These are phyloP conservation scores for Xylaria sp. DNA, from an alignment of 2,329 filamentous ascomycete genomes.

Conservation along the genomic window DNA sequence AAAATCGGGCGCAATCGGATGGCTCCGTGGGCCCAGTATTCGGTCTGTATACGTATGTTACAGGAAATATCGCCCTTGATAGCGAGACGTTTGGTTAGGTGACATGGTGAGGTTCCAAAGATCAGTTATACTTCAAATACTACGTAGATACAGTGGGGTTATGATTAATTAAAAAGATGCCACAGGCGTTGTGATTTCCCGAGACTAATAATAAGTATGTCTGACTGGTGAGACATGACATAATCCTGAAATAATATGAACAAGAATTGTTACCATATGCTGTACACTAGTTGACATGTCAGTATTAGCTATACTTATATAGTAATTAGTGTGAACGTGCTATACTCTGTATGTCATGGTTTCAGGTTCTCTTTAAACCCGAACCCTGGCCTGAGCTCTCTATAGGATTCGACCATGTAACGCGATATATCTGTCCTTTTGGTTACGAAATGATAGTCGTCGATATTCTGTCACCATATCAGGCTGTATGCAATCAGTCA, in stretches of 20 bases:
- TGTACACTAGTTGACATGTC: no score
- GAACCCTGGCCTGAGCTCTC: background rate
- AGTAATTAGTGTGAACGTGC: no score
- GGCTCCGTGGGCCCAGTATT: background rate
- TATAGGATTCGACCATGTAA: background rate
- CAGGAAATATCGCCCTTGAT: background rate
- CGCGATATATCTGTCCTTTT: background rate
- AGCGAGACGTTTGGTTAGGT: background rate
- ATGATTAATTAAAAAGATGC: background rate
- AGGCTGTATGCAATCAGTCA: conserved; percentile 22
- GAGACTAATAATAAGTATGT: background rate
- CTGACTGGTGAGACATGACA: conserved; percentile 1
- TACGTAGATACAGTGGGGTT: background rate
- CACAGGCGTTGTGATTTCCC: background rate
- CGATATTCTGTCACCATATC: conserved; percentile 14
- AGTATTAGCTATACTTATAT: no score
- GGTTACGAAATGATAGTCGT: conserved; percentile 15
- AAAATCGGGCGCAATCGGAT: conserved; percentile 19
- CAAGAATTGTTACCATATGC: background rate
- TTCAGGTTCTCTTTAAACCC: background rate
- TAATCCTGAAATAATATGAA: background rate
- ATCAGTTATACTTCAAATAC: background rate
- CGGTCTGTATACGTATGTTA: background rate
- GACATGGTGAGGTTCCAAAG: background rate
- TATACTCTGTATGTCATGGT: background rate